Evolutionary conservation across 208 protist genomes (phyloP).

Genomic region (Leptomonas pyrrhocoris): DNA sequence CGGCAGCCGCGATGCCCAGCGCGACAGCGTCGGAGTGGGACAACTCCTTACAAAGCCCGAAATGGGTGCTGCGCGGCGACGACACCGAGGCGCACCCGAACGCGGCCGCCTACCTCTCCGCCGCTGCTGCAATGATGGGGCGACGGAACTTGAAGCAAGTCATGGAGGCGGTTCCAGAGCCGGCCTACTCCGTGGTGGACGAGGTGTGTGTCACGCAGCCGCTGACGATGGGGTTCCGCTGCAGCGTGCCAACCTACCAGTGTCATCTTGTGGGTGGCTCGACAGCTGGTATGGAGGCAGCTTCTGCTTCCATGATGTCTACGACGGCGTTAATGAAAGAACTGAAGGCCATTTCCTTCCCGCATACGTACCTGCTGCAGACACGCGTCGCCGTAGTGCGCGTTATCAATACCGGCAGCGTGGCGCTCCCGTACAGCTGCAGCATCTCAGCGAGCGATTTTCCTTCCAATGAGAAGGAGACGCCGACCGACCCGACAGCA

Average conservation of each 20-base stretch:
- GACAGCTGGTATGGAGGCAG: background rate
- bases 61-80: conserved; percentile 64
- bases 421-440: conserved; percentile 78
- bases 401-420: conserved; percentile 88
- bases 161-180: conserved; percentile 77
- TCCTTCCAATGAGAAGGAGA: background rate
- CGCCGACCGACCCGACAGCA: background rate
- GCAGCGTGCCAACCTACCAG: conserved; percentile 66
- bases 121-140: conserved; percentile 30
- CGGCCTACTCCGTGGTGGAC: conserved; percentile 49
- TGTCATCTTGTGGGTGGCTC: conserved; percentile 24
- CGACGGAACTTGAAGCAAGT: conserved; percentile 76
- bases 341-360: conserved; percentile 73
- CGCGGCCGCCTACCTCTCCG: conserved; percentile 23
- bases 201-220: conserved; percentile 45
- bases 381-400: conserved; percentile 70
- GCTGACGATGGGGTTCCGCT: conserved; percentile 70
- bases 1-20: background rate
- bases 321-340: background rate
- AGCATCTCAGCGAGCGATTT: conserved; percentile 6
- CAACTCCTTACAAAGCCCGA: conserved; percentile 58
- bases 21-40: conserved; percentile 55
- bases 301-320: background rate
- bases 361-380: conserved; percentile 95
- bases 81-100: conserved; percentile 14